Conservation (phyloP, 345 rosid genomes). For the Eutrema yunnanense region DNA sequence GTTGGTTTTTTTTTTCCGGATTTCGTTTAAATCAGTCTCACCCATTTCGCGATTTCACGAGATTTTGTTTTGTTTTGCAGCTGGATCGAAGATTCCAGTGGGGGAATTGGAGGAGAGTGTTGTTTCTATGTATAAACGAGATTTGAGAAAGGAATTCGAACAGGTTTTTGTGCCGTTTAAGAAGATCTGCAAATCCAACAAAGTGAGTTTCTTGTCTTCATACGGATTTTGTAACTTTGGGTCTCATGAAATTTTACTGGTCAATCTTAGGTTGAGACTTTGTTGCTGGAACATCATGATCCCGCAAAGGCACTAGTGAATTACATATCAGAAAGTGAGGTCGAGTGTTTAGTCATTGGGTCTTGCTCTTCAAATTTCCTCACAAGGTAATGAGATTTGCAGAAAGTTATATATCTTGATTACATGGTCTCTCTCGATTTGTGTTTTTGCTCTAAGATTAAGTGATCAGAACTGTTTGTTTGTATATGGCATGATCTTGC, state of each 20-base stretch:
- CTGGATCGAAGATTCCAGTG: conserved; percentile 54
- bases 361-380: conserved; percentile 51
- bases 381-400: conserved; percentile 36
- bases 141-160: conserved; percentile 41
- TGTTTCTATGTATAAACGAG: conserved; percentile 57
- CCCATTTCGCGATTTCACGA: background rate
- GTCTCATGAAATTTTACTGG: background rate
- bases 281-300: conserved; percentile 64
- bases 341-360: conserved; percentile 62
- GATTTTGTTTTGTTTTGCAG: conserved; percentile 17
- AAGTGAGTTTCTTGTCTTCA: conserved; percentile 21
- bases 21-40: background rate
- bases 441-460: background rate
- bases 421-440: background rate
- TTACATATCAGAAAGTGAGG: conserved; percentile 39
- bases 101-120: conserved; percentile 63
- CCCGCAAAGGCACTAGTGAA: conserved; percentile 59
- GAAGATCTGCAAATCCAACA: conserved; percentile 39
- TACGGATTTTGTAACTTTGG: background rate
- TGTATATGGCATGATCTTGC: background rate
- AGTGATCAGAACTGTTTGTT: background rate
- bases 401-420: background rate
- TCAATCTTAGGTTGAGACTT: conserved; percentile 53
- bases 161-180: conserved; percentile 50
- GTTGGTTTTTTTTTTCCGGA: background rate